Base-by-base conservation (phyloP, 257 asterid genomes). In the Penstemon davidsonii region DNA sequence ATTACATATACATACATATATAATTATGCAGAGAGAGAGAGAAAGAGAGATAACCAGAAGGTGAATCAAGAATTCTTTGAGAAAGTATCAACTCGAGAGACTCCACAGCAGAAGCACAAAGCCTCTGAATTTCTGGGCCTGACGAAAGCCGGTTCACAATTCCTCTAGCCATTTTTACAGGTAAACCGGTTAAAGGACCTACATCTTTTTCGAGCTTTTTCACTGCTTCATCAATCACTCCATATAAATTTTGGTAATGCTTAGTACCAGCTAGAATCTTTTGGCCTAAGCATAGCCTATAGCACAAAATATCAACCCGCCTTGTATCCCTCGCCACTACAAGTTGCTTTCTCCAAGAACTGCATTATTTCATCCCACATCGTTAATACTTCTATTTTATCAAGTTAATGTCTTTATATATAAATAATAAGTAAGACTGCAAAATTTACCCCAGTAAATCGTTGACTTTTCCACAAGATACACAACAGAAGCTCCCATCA, bases 111-210 rank as follows among this genome's bases (percentile, higher is more conserved):
- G 77, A 75, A 76, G 86, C 77, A 69, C 99, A 93, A 3, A 88
- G 84, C 59, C 76, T 73, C 85, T 88, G 97, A 82, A 93, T 87
- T 76, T 87, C 92, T 1, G 88, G 87, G 64, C 97, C 97, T 0
- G 89, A 88, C 5, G 97, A 87, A 61, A 93, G 94, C 86, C 97
- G 82, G 81, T 93, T 93, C 58, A 93, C 99, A 41, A 93, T 93
- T 55, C 99, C 96, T 72, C 99, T 79, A n/a, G 97, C 99, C 70
- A 66, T 93, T 85, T 88, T 93, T 41, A 88, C 92, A 5, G 97
- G 99, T 68, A 87, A 81, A 75, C 96, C 99, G 18, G 99, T 88
- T 56, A 90, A 76, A 38, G 92, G 96, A 5, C 99, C 99, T n/a
- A 88, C 86, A 33, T 93, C 99, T 51, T 76, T 83, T 83, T 90